phyloP scores from a whole-genome alignment of 306 rosid genomes.

The Begonia masoniana region DNA sequence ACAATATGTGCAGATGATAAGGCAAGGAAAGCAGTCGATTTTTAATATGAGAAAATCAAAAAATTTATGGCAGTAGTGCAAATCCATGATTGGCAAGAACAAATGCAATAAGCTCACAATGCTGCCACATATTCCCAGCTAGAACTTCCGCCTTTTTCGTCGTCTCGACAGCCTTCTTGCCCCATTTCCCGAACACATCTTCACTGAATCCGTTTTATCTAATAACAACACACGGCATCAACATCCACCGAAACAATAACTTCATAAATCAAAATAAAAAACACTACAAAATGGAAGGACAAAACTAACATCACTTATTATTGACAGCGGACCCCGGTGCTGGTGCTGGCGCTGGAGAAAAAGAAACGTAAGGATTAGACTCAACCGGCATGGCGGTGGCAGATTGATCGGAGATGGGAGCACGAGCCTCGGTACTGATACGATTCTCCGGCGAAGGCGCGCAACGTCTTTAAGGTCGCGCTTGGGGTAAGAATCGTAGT shows the following conservation, averaged over 20 bases:
- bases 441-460: conserved; percentile 24
- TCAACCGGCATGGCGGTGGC: conserved; percentile 67
- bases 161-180: conserved; percentile 90
- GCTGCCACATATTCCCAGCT: conserved; percentile 97
- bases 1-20: too few relatives aligned
- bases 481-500: conserved; percentile 74
- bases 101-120: conserved; percentile 33
- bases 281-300: background rate
- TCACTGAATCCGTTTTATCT: conserved; percentile 73
- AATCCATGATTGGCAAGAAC: background rate
- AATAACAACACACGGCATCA: conserved; percentile 5
- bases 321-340: conserved; percentile 25
- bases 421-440: conserved; percentile 22
- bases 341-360: conserved; percentile 36
- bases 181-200: conserved; percentile 72
- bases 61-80: too few relatives aligned
- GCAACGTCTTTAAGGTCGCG: conserved; percentile 48
- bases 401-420: conserved; percentile 30
- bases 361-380: conserved; percentile 65
- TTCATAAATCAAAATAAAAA: background rate
- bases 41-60: too few relatives aligned
- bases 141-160: conserved; percentile 91
- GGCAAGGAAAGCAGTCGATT: too few relatives aligned
- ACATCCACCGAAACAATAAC: background rate
- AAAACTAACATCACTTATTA: conserved; percentile 23